Conservation (phyloP, 164 flowering plant genomes). For the Kingdonia uniflora region DNA sequence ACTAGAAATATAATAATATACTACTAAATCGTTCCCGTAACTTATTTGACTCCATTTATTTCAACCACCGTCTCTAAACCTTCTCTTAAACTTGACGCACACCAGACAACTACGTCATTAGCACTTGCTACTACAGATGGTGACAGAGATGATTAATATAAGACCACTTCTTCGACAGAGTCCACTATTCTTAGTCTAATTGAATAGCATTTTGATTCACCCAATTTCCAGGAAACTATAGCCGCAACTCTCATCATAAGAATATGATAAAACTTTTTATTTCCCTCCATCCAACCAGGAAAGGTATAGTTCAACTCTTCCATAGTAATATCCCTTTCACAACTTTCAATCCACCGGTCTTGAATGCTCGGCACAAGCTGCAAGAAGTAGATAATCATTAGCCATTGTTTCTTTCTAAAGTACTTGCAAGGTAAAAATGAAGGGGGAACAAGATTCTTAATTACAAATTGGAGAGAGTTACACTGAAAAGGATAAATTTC, state of each 20-base stretch:
- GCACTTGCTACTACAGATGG: conserved; percentile 1
- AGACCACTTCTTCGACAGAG: conserved; percentile 8
- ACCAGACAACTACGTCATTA: background rate
- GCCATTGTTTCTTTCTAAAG: no score
- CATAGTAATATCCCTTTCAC: conserved; percentile 7
- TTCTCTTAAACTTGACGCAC: no score
- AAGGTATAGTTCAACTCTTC: background rate
- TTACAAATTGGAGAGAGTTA: no score
- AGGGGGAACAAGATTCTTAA: no score
- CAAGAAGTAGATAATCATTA: no score
- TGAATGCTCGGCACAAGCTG: conserved; percentile 28
- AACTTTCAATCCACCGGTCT: conserved; percentile 14
- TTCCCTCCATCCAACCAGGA: conserved; percentile 9
- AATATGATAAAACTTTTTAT: background rate
- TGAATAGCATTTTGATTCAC: conserved; percentile 2
- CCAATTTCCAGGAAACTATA: conserved; percentile 2
- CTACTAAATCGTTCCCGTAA: no score
- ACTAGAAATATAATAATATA: no score
- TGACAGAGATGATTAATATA: conserved; percentile 2
- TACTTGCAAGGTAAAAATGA: no score
- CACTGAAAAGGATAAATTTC: no score
- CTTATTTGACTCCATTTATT: no score
- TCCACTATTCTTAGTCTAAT: conserved; percentile 4
- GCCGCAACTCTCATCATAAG: background rate
- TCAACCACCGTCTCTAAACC: no score